Conservation (phyloP, 345 rosid genomes). For the Bruguiera sexangula region DNA sequence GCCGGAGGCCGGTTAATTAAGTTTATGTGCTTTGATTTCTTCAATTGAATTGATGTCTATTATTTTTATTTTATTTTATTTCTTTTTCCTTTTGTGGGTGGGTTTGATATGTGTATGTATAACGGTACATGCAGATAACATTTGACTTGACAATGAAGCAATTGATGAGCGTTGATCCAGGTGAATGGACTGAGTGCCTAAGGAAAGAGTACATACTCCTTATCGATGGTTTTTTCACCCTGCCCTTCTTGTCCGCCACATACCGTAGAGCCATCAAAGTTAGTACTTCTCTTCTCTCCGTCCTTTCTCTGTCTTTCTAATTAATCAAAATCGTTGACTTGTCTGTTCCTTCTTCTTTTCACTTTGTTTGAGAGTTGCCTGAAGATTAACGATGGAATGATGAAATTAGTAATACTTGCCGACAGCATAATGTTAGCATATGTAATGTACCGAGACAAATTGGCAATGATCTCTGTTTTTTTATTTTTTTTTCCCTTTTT, state of each 20-base stretch:
- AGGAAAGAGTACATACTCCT: slow-evolving; percentile 89
- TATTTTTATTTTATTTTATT: neutral
- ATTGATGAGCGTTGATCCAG: slow-evolving; percentile 93
- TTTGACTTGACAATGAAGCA: slow-evolving; percentile 91
- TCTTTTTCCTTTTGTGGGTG: neutral
- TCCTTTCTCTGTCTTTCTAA: too few relatives aligned
- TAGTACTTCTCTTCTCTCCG: neutral
- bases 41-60: too few relatives aligned
- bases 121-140: slow-evolving; percentile 54
- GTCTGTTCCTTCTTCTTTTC: neutral
- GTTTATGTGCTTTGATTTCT: too few relatives aligned
- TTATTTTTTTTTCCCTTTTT: neutral
- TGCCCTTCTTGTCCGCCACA: slow-evolving; percentile 75
- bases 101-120: neutral
- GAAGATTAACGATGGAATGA: too few relatives aligned
- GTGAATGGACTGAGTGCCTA: slow-evolving; percentile 84
- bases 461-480: too few relatives aligned
- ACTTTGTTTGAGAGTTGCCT: too few relatives aligned
- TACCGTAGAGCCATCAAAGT: slow-evolving; percentile 84
- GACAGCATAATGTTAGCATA: too few relatives aligned
- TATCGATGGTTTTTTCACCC: slow-evolving; percentile 89
- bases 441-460: too few relatives aligned
- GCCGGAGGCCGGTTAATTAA: neutral
- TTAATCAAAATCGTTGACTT: too few relatives aligned
- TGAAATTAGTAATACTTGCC: too few relatives aligned